Evolutionary conservation across 2,329 filamentous ascomycete genomes (phyloP).

Genomic region (Claviceps digitariae): DNA sequence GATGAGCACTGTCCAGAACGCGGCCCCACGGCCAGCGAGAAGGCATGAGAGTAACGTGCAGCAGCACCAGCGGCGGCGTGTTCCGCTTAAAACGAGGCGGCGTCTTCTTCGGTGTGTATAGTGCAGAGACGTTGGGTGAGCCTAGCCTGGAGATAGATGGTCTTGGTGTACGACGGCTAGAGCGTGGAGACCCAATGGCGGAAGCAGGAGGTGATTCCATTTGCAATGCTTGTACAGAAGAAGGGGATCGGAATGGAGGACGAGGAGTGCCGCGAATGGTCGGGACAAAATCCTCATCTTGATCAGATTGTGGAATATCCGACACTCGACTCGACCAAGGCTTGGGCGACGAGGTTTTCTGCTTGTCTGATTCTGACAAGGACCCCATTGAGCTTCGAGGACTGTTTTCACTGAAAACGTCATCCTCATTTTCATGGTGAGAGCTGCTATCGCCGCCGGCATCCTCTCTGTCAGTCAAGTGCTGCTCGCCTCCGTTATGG

Average conservation of each 20-base stretch:
- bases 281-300: constrained; percentile 33
- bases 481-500: constrained; percentile 9
- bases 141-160: constrained; percentile 42
- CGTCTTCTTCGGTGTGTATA: constrained; percentile 44
- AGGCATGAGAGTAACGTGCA: constrained; percentile 66
- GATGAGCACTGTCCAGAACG: constrained; percentile 32
- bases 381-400: constrained; percentile 44
- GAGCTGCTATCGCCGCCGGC: constrained; percentile 32
- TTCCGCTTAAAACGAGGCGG: constrained; percentile 43
- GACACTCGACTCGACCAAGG: constrained; percentile 31
- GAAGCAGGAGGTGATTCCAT: constrained; percentile 55
- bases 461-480: constrained; percentile 11
- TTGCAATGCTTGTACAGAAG: constrained; percentile 56
- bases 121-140: constrained; percentile 37
- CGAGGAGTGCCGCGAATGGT: constrained; percentile 46
- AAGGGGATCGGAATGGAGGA: constrained; percentile 55
- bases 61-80: constrained; percentile 56
- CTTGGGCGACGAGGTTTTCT: constrained; percentile 14
- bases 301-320: constrained; percentile 34
- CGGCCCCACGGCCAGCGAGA: constrained; percentile 51
- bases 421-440: constrained; percentile 38
- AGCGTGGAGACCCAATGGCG: constrained; percentile 40
- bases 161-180: constrained; percentile 32
- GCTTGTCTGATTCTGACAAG: constrained; percentile 24
- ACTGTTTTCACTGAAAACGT: constrained; percentile 46